Evolutionary conservation across 1,139 yeast species (phyloP).

Genomic region (Geotrichum restrictum): DNA sequence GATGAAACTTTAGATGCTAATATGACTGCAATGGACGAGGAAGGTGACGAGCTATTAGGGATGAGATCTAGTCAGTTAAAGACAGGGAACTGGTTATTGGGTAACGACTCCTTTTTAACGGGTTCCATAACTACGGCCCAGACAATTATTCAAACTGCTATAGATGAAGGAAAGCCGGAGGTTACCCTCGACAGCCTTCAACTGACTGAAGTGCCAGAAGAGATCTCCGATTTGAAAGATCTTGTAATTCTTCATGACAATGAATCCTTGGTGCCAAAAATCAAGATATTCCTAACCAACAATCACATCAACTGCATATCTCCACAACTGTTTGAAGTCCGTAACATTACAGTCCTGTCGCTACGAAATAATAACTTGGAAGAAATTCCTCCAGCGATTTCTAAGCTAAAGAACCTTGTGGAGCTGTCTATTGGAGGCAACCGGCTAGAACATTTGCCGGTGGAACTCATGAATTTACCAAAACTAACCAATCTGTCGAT

Average conservation of each 20-base stretch:
- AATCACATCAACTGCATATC: constrained; percentile 52
- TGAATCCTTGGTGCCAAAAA: constrained; percentile 28
- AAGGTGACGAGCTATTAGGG: constrained; percentile 8
- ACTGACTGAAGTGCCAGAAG: constrained; percentile 47
- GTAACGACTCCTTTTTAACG: constrained; percentile 4
- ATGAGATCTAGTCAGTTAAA: background rate
- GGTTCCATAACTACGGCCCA: constrained; percentile 23
- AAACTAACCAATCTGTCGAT: constrained; percentile 47
- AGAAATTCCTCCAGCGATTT: constrained; percentile 52
- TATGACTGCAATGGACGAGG: constrained; percentile 13
- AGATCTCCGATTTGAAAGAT: constrained; percentile 15
- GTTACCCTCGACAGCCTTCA: constrained; percentile 46
- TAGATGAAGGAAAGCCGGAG: constrained; percentile 39
- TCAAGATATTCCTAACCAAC: constrained; percentile 50
- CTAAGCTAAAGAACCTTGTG: constrained; percentile 43
- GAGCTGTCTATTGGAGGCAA: constrained; percentile 55
- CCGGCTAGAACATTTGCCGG: constrained; percentile 50
- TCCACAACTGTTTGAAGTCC: constrained; percentile 49
- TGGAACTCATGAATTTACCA: constrained; percentile 48
- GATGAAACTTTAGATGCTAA: constrained; percentile 10
- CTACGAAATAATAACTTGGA: constrained; percentile 51
- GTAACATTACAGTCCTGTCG: constrained; percentile 51
- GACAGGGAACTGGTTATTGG: background rate
- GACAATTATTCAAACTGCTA: constrained; percentile 29
- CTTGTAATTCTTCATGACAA: constrained; percentile 20